Base-by-base conservation (phyloP, 805 yeast species). In the Suhomyces kilbournensis region DNA sequence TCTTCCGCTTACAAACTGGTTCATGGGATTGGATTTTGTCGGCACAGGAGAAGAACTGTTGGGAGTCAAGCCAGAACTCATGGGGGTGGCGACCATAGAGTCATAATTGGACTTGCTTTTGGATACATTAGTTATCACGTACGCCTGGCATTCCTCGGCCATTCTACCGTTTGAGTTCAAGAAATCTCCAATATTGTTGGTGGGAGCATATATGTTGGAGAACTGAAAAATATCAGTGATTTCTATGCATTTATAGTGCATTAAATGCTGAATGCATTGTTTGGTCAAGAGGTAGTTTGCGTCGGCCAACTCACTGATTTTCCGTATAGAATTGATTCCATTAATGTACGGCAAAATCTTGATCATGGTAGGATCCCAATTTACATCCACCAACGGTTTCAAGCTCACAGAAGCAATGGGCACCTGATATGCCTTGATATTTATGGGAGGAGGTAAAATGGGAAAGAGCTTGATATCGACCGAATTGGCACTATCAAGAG, bases 301-400 rank as follows among this genome's bases (percentile, higher is more conserved):
- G 60, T 88, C 84, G 1, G 97, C 90, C 48, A 91, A 68, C 48
- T 83, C 82, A 17, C 96, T 82, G 38, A 96, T 93, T 51, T 80
- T 78, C 35, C 83, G 77, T 17, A 94, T 83, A 5, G 94, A 88
- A 65, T 93, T 93, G 47, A 91, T 76, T 1, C 99, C 99, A 62
- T 94, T 83, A 47, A 94, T 90, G 58, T 77, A 87, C 0, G 97
- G 97, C 9, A 90, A 70, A 22, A 94, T 88, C 59, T 88, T 86
- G 45, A 90, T 75, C 94, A 94, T 87, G 1, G 98, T 93, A 1
- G 97, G 97, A 68, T 94, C 99, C 97, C 99, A 94, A 61, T 88
- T 86, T 7, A 88, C 86, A 67, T 94, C 99, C 43, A 90, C 85
- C 55, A 94, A 75, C 38, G 80, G 72, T 26, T 79, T 78, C 32